phyloP scores from a whole-genome alignment of 2,329 filamentous ascomycete species.

The Setomelanomma holmii region DNA sequence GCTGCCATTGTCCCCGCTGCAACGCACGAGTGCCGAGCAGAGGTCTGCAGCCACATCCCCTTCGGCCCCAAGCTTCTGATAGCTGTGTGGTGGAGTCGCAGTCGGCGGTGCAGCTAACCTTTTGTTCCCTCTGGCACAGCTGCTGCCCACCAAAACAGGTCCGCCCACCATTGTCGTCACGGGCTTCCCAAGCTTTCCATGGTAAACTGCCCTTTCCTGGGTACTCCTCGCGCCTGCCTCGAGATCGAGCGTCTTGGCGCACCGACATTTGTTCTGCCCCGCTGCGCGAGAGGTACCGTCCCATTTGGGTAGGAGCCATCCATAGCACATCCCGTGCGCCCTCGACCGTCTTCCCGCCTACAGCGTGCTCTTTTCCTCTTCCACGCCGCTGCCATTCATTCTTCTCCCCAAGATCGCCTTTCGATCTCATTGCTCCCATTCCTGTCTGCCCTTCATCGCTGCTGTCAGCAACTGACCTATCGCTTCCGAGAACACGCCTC shows the following conservation, averaged over 20 bases:
- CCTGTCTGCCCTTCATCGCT: neutral
- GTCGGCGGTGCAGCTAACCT: constrained; percentile 28
- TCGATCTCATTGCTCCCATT: neutral
- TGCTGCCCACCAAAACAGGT: constrained; percentile 33
- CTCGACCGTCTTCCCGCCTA: constrained; percentile 17
- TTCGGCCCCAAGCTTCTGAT: constrained; percentile 29
- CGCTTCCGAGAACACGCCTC: constrained; percentile 13
- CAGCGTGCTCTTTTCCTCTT: neutral
- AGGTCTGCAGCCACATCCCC: constrained; percentile 43
- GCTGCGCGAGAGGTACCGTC: constrained; percentile 26
- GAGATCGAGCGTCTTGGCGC: neutral
- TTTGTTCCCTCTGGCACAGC: constrained; percentile 36
- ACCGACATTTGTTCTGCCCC: constrained; percentile 28
- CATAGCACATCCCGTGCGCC: constrained; percentile 7
- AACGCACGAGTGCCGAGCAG: constrained; percentile 10
- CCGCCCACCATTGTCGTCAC: constrained; percentile 21
- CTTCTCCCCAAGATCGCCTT: neutral
- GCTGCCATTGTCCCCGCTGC: constrained; percentile 6
- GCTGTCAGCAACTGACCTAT: constrained; percentile 8
- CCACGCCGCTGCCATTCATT: constrained; percentile 27
- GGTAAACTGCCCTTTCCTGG: too few relatives aligned
- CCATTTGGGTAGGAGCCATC: constrained; percentile 26
- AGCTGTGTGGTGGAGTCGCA: constrained; percentile 32
- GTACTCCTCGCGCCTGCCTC: neutral
- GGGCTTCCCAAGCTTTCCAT: neutral